These are phyloP conservation scores for Pyricularia sp. DNA, from an alignment of 2,329 filamentous ascomycete genomes.

Conservation along the genomic window DNA sequence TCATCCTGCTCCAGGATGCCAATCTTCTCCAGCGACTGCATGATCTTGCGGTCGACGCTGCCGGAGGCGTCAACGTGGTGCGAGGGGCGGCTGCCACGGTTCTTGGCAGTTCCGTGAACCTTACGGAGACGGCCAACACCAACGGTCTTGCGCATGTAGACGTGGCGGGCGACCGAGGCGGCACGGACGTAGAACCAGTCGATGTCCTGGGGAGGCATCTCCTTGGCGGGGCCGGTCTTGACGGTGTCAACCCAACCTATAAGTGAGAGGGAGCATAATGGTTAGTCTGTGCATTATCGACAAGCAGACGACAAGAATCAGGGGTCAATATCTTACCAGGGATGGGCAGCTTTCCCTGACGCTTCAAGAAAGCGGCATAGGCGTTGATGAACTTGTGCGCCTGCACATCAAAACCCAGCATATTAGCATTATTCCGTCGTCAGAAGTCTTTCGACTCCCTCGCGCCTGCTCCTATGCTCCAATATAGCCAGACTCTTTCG, in stretches of 20 bases:
- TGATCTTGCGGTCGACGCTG: constrained; percentile 92
- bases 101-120: constrained; percentile 87
- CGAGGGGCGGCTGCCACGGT: constrained; percentile 84
- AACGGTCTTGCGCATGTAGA: constrained; percentile 99
- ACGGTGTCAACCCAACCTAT: constrained; percentile 98
- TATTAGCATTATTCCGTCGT: constrained; percentile 67
- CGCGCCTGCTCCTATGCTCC: constrained; percentile 50
- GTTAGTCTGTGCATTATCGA: background rate
- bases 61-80: constrained; percentile 95
- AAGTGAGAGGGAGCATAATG: background rate
- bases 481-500: background rate
- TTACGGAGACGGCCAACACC: constrained; percentile 94
- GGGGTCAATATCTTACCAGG: constrained; percentile 54
- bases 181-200: constrained; percentile 95
- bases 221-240: constrained; percentile 94
- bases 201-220: constrained; percentile 94
- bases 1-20: constrained; percentile 95
- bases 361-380: constrained; percentile 86
- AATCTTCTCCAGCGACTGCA: constrained; percentile 98
- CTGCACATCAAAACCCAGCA: constrained; percentile 38
- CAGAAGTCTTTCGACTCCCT: constrained; percentile 66
- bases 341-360: constrained; percentile 86
- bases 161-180: constrained; percentile 90
- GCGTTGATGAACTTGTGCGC: constrained; percentile 83
- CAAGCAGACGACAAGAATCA: constrained; percentile 6